Evolutionary conservation across 306 rosid genomes (phyloP).

Genomic region (Vachellia collinsii): DNA sequence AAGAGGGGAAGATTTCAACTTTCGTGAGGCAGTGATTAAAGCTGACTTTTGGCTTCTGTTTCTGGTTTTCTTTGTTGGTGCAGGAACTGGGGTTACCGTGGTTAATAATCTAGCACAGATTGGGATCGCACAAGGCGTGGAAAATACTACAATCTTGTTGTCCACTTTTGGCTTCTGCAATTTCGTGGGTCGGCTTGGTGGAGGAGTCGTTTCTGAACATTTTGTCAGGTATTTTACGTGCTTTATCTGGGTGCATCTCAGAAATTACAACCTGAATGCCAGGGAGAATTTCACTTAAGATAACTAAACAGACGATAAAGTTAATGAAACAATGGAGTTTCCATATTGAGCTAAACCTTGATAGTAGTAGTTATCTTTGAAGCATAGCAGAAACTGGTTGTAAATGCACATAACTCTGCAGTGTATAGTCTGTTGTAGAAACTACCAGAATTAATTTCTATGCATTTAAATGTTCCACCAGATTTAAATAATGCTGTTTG

Average conservation of each 20-base stretch:
- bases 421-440: background rate
- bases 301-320: background rate
- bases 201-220: conserved; percentile 81
- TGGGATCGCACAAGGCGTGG: conserved; percentile 74
- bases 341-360: background rate
- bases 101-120: conserved; percentile 83
- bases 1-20: conserved; percentile 82
- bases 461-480: background rate
- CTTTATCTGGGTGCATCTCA: too few relatives aligned
- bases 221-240: conserved; percentile 65
- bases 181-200: conserved; percentile 83
- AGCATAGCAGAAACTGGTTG: background rate
- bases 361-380: background rate
- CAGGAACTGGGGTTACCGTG: conserved; percentile 86
- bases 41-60: conserved; percentile 90
- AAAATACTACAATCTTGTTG: conserved; percentile 66
- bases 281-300: background rate
- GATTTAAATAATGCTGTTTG: background rate
- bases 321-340: background rate
- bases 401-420: background rate
- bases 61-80: conserved; percentile 75
- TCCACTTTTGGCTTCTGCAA: conserved; percentile 81
- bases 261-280: background rate
- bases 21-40: conserved; percentile 69
- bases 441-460: background rate